Conservation (phyloP, 139 green algal species). For the Coelastrella sp. region DNA sequence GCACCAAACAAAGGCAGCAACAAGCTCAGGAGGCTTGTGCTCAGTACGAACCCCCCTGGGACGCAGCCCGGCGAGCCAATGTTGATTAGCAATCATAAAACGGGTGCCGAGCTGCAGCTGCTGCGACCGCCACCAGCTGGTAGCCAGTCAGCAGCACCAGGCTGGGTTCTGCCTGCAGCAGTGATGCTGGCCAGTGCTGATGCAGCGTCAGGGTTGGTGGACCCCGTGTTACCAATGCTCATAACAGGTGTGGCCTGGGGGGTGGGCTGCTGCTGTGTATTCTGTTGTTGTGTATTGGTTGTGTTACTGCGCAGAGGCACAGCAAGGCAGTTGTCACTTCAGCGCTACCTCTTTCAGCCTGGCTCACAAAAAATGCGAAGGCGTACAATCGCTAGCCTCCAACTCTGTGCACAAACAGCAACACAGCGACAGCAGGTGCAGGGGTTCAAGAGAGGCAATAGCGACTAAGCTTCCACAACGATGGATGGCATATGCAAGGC, state of each 20-base stretch:
- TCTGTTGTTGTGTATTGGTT: no score
- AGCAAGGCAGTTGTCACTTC: no score
- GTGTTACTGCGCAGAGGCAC: no score
- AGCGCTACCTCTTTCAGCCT: no score
- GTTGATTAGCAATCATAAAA: constrained; percentile 85
- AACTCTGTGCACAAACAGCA: no score
- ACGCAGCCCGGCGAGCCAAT: constrained; percentile 86
- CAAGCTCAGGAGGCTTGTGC: constrained; percentile 56
- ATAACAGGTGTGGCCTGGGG: neutral
- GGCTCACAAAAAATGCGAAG: no score
- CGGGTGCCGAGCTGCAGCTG: constrained; percentile 60
- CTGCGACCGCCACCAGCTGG: constrained; percentile 69
- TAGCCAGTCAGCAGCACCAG: constrained; percentile 59
- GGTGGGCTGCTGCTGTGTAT: no score
- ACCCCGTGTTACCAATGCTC: constrained; percentile 82
- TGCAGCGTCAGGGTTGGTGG: constrained; percentile 81
- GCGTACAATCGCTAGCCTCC: no score
- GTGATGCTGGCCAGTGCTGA: constrained; percentile 81
- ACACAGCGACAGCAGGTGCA: no score
- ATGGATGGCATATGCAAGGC: no score
- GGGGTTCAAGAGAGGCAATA: no score
- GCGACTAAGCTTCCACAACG: no score
- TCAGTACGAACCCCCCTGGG: constrained; percentile 73
- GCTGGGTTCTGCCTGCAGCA: constrained; percentile 79
- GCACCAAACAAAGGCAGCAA: constrained; percentile 57